phyloP scores from a whole-genome alignment of 2,329 filamentous ascomycete genomes.

The Verticillium klebahnii region DNA sequence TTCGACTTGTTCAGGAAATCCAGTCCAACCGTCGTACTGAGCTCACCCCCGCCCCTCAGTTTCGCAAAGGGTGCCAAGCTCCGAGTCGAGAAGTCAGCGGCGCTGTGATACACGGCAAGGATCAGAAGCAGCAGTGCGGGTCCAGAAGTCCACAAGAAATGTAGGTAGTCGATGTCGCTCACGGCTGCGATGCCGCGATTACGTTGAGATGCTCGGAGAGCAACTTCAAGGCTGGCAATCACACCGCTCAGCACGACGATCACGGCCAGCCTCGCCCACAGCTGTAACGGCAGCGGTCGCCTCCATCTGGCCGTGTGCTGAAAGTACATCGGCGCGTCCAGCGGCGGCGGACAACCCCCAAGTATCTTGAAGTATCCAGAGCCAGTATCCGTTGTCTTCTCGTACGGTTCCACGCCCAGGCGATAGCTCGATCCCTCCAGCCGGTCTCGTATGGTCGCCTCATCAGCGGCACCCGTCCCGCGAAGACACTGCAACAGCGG shows the following conservation, averaged over 20 bases:
- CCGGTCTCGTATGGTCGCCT: slow-evolving; percentile 18
- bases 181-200: slow-evolving; percentile 25
- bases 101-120: slow-evolving; percentile 23
- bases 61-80: slow-evolving; percentile 26
- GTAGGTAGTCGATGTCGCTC: slow-evolving; percentile 17
- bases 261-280: slow-evolving; percentile 19
- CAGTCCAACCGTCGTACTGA: slow-evolving; percentile 22
- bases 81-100: slow-evolving; percentile 25
- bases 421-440: slow-evolving; percentile 23
- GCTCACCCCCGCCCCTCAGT: slow-evolving; percentile 20
- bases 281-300: slow-evolving; percentile 25
- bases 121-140: slow-evolving; percentile 23
- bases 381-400: slow-evolving; percentile 17
- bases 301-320: slow-evolving; percentile 17
- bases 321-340: slow-evolving; percentile 9
- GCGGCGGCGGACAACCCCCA: slow-evolving; percentile 8
- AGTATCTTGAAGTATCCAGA: slow-evolving; percentile 20
- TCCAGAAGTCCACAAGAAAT: slow-evolving; percentile 29
- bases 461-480: slow-evolving; percentile 27
- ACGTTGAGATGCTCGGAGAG: slow-evolving; percentile 22
- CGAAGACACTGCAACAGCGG: slow-evolving; percentile 27
- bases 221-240: slow-evolving; percentile 28
- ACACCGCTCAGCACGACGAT: slow-evolving; percentile 21
- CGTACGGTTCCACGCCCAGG: slow-evolving; percentile 29
- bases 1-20: slow-evolving; percentile 26